These are phyloP conservation scores for Sesbania bispinosa DNA, from an alignment of 306 rosid genomes.

Conservation along the genomic window DNA sequence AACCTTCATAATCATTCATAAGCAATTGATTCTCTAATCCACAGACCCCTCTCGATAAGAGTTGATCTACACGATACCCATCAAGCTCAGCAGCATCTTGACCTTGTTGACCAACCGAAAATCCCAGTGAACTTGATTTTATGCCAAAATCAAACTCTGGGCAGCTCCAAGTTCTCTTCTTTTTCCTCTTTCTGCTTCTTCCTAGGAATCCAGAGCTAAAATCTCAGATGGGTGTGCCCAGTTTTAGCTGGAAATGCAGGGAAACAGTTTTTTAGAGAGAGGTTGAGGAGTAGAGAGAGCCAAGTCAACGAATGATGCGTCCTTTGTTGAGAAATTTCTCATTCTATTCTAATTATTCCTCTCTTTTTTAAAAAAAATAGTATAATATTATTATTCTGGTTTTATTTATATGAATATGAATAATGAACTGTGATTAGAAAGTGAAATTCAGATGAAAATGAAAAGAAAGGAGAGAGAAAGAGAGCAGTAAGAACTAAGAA, in stretches of 20 bases:
- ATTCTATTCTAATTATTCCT: conserved; percentile 5
- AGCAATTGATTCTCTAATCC: conserved; percentile 14
- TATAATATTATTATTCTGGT: neutral
- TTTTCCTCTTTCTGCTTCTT: neutral
- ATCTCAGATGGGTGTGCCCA: conserved; percentile 10
- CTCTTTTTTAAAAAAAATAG: neutral
- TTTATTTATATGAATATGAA: conserved; percentile 1
- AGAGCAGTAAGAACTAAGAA: conserved; percentile 10
- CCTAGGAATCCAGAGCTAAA: conserved; percentile 27
- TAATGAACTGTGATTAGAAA: conserved; percentile 25
- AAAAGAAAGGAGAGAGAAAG: conserved; percentile 1
- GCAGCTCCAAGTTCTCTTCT: conserved; percentile 25
- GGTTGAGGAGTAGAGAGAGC: conserved; percentile 14
- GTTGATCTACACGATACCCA: conserved; percentile 35
- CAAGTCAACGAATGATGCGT: conserved; percentile 43
- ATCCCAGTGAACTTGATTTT: neutral
- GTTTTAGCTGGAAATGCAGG: conserved; percentile 33
- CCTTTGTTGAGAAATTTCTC: conserved; percentile 30
- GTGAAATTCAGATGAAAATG: conserved; percentile 19
- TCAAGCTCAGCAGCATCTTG: conserved; percentile 13
- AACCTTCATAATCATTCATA: conserved; percentile 34
- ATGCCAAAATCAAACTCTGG: conserved; percentile 18
- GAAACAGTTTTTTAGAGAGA: neutral
- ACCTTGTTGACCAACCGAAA: conserved; percentile 35
- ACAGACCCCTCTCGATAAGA: conserved; percentile 11